Base-by-base conservation (phyloP, 140 eudicot genomes). In the Ambrosia hybrid region DNA sequence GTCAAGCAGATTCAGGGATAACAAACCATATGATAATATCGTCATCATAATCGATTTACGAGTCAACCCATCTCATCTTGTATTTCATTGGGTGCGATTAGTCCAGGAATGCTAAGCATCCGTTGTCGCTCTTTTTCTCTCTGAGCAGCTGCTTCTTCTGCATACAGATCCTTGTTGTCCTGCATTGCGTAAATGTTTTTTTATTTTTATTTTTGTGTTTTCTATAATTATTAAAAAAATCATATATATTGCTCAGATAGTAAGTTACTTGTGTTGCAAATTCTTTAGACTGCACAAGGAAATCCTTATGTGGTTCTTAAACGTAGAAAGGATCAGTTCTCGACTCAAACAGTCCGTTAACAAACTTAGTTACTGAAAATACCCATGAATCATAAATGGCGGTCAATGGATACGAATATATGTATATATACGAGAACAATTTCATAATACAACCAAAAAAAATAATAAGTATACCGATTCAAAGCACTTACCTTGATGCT, bases 111-210 rank as follows among this genome's bases (percentile, higher is more conserved):
- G 12, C 86, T 64, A 57, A 86, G 95, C 95, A 88, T 91, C 46
- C 97, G 73, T 51, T 88, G 96, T 9, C 99, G 68, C 48, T 94
- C 97, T 76, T 79, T 85, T 63, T 94, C 97, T 76, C 83, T 86
- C 76, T 91, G 96, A 48, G 82, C 92, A 41, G 99, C 99, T 41
- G 99, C 95, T 79, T 95, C 99, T 76, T 95, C 99, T 5, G 99
- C 97, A 71, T 90, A 95, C 2, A 95, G 85, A 74, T 95, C 99
- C 81, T 95, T 95, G 88, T 95, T 95, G 70, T 95, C 99, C 96
- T 94, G 89, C 78, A 73, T 12, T 34, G 2, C 15, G 63, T 9
- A 52, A 0, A 37, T 34, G 8, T n/a, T 49, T 30, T 72, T n/a
- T 49, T 6, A 17, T 5, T 21, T n/a, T n/a, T n/a, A n/a, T n/a